Evolutionary conservation across 2,329 filamentous ascomycete genomes (phyloP).

Genomic region (Ophiostoma himal-ulmi): DNA sequence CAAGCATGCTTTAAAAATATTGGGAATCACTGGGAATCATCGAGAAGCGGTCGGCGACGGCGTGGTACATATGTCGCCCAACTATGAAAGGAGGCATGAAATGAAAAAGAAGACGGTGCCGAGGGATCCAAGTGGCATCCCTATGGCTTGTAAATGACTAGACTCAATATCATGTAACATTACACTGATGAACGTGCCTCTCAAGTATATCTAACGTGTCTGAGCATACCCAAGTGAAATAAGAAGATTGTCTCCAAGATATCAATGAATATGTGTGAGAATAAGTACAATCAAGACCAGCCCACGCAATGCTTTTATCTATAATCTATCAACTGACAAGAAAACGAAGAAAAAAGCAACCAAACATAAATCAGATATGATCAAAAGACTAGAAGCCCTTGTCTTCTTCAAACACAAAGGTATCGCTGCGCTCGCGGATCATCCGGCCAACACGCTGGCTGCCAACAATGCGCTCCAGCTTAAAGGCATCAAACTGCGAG

Average conservation of each 20-base stretch:
- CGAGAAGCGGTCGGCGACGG: not conserved
- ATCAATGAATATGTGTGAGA: no score
- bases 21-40: not conserved
- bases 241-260: no score
- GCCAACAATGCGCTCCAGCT: slow-evolving; percentile 82
- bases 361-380: not conserved
- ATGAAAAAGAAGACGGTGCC: not conserved
- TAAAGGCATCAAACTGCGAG: slow-evolving; percentile 82
- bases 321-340: not conserved
- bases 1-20: not conserved
- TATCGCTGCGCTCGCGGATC: slow-evolving; percentile 77
- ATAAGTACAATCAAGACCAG: not conserved
- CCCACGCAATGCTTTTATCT: slow-evolving; percentile 10
- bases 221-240: no score
- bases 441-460: slow-evolving; percentile 74
- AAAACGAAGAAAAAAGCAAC: not conserved
- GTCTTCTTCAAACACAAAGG: slow-evolving; percentile 82
- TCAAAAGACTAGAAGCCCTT: slow-evolving; percentile 7
- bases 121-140: slow-evolving; percentile 17
- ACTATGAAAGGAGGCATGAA: not conserved
- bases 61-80: not conserved
- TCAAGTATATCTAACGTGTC: not conserved
- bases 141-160: slow-evolving; percentile 20
- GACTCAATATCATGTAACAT: slow-evolving; percentile 22
- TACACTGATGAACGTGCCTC: slow-evolving; percentile 3